These are phyloP conservation scores for Macaranga tanarius DNA, from an alignment of 441 rosid genomes.

Conservation along the genomic window DNA sequence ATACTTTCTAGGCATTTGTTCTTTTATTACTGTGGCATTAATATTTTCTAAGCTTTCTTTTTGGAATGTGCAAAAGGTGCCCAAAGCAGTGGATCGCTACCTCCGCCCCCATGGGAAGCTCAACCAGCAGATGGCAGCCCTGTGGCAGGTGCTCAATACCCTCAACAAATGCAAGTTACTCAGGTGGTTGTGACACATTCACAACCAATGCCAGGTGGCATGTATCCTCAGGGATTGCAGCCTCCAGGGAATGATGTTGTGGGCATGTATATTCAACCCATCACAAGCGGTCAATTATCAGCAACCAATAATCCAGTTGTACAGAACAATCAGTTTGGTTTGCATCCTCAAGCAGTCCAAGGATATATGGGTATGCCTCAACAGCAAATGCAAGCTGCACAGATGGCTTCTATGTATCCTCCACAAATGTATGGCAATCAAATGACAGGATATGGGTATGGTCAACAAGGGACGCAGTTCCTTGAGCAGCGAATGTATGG, in stretches of 20 bases:
- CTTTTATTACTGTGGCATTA: not conserved
- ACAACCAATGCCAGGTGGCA: conserved; percentile 48
- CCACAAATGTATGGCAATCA: conserved; percentile 79
- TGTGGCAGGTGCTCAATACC: conserved; percentile 55
- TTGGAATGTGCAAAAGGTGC: conserved; percentile 55
- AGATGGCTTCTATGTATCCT: conserved; percentile 57
- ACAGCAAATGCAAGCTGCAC: conserved; percentile 55
- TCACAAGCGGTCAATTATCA: conserved; percentile 35
- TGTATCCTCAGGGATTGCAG: conserved; percentile 49
- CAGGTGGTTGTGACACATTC: conserved; percentile 51
- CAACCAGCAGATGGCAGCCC: conserved; percentile 65
- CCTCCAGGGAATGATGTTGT: conserved; percentile 41
- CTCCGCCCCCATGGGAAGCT: conserved; percentile 99
- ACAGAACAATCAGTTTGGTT: conserved; percentile 43
- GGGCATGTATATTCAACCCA: conserved; percentile 72
- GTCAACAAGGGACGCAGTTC: conserved; percentile 56
- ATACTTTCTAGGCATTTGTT: not conserved
- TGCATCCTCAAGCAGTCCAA: conserved; percentile 42
- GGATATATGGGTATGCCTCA: conserved; percentile 57
- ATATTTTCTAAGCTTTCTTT: conserved; percentile 17
- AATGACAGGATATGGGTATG: conserved; percentile 70
- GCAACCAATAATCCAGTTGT: conserved; percentile 29
- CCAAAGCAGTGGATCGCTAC: conserved; percentile 57
- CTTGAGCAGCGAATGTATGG: conserved; percentile 80
- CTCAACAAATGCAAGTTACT: conserved; percentile 57